Percentiles rank a stretch among this genome's conserved stretches.
phyloP scores from a whole-genome alignment of 352 stramenopile genomes.

The Globisporangium paroecandrum region DNA sequence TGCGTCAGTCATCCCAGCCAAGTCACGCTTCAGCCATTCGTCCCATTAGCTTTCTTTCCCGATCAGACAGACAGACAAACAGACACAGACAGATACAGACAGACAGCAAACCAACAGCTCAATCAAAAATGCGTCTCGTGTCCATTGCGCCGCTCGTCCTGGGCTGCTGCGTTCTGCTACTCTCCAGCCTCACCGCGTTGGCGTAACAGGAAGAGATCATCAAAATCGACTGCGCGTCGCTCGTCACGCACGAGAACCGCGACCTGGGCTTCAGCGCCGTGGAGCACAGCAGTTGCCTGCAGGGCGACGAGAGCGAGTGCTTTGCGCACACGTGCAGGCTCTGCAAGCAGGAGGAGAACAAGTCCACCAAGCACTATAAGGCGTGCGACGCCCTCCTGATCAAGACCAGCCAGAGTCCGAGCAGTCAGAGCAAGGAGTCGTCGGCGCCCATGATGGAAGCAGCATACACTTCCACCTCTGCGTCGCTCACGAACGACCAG shows the following conservation, averaged over 20 bases:
- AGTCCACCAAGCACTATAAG: slow-evolving; percentile 16
- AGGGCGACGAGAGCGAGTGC: slow-evolving; percentile 16
- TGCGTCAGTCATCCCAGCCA: not conserved
- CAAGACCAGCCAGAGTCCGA: not conserved
- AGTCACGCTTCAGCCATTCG: not conserved
- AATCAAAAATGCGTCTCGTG: slow-evolving; percentile 3
- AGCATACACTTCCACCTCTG: not conserved
- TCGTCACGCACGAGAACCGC: not conserved
- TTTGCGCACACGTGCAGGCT: slow-evolving; percentile 24
- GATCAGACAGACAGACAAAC: not conserved
- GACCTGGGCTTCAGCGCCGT: slow-evolving; percentile 11
- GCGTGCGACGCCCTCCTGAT: not conserved
- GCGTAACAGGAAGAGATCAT: not conserved
- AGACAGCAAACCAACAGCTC: not conserved
- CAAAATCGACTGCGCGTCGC: not conserved
- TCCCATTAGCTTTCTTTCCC: not conserved
- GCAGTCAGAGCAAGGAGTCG: not conserved
- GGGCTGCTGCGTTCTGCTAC: not conserved
- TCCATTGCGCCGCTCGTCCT: not conserved
- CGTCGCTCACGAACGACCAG: slow-evolving; percentile 12
- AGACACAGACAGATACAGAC: not conserved
- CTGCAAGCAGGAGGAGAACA: slow-evolving; percentile 12
- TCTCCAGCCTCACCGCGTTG: not conserved
- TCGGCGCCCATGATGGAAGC: not conserved
- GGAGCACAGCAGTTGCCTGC: not conserved